Percentiles rank a stretch among this genome's conserved stretches.
Evolutionary conservation across 352 stramenopile species (phyloP).

Genomic region (Phytophthora fragariaefolia): DNA sequence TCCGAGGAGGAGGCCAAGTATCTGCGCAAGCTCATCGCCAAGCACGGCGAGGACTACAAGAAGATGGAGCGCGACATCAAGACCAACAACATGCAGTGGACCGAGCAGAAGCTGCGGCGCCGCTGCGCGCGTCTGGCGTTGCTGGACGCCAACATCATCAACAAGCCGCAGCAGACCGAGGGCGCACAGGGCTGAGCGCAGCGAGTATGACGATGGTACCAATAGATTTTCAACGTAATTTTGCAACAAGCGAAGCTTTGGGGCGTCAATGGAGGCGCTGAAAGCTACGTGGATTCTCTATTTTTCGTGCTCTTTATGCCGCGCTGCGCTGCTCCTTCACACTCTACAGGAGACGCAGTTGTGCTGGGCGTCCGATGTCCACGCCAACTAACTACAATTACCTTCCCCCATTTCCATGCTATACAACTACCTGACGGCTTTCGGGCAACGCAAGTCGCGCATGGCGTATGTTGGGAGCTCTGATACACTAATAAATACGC

Average conservation of each 20-base stretch:
- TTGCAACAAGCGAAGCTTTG: slow-evolving; percentile 20
- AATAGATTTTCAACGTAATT: slow-evolving; percentile 36
- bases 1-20: slow-evolving; percentile 83
- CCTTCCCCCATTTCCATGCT: slow-evolving; percentile 25
- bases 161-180: slow-evolving; percentile 28
- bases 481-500: slow-evolving; percentile 65
- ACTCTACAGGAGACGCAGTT: slow-evolving; percentile 34
- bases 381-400: slow-evolving; percentile 6
- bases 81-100: slow-evolving; percentile 88
- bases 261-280: not conserved
- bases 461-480: slow-evolving; percentile 38
- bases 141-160: slow-evolving; percentile 79
- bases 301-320: slow-evolving; percentile 38
- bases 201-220: slow-evolving; percentile 21
- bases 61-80: slow-evolving; percentile 88
- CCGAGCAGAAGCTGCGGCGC: slow-evolving; percentile 68
- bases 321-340: slow-evolving; percentile 23
- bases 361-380: slow-evolving; percentile 8
- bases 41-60: slow-evolving; percentile 76
- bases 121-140: slow-evolving; percentile 78
- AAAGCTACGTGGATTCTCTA: slow-evolving; percentile 38
- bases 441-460: slow-evolving; percentile 33
- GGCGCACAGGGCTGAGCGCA: slow-evolving; percentile 21
- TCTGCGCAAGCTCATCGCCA: slow-evolving; percentile 70
- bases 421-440: slow-evolving; percentile 36